Evolutionary conservation across 225 moss, liverwort and hornwort species (phyloP), one percentile per base, ranked within the genome.

Genomic region (Pseudisothecium myosuroides): DNA sequence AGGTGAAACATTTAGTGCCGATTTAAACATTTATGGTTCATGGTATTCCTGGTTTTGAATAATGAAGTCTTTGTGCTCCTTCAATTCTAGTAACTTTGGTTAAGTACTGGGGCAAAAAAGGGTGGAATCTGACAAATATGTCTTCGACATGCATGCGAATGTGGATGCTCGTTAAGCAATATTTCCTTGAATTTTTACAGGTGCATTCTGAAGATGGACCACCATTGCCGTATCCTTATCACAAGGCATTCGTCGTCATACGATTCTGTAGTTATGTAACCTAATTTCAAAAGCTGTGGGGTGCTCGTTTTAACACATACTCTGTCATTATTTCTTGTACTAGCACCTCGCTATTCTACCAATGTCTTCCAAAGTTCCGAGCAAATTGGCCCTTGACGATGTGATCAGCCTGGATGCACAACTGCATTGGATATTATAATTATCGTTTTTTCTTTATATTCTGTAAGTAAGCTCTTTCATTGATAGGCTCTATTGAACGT

Each of bases 131-230:
- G 43, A 52, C 63, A 56, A 62, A 71, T 65, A 52, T 62, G 26
- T 81, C 22, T 63, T 49, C 73, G 78, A 62, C 69, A 41, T 27
- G 60, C 67, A 73, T 61, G 80, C 49, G 41, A 80, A 85, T 87
- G 80, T 71, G 80, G 82, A 90, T 88, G 28, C 50, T 90, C 82
- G 18, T 81, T 67, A 58, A 86, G 76, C 32, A 72, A 56, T 52
- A 22, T 88, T 75, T 83, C n/a, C 52, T 72, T 79, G 81, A 54
- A 45, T 73, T 65, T 88, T 89, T 84, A 60, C 95, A 97, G 97
- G 87, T 97, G 97, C 90, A 94, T 97, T 87, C 92, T 97, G 87
- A 97, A 96, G 93, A 97, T 97, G 97, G 97, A 97, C 89, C 97
- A 97, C 77, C 97, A 97, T 89, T 97, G 97, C 86, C 97, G 97